phyloP scores from a whole-genome alignment of 352 stramenopile species.

The Proteromonas lacertae region DNA sequence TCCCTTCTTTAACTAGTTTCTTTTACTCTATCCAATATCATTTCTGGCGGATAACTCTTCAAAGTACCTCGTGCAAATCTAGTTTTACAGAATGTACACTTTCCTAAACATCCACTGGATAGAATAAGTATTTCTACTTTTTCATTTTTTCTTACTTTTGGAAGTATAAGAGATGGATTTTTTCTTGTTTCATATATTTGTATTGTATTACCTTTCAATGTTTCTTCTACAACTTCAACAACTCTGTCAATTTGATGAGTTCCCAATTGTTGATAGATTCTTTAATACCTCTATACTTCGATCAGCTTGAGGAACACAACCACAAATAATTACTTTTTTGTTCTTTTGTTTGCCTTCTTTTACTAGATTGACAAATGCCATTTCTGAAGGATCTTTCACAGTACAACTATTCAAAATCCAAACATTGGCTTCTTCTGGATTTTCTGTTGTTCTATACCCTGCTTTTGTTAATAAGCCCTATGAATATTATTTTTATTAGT shows the following conservation, averaged over 20 bases:
- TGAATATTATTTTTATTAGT: background rate
- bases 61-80: constrained; percentile 46
- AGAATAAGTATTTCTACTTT: constrained; percentile 59
- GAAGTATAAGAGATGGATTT: constrained; percentile 37
- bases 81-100: constrained; percentile 68
- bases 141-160: constrained; percentile 55
- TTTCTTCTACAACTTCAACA: constrained; percentile 51
- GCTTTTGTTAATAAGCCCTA: constrained; percentile 40
- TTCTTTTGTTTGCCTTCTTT: constrained; percentile 25
- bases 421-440: constrained; percentile 28
- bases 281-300: constrained; percentile 27
- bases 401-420: constrained; percentile 65
- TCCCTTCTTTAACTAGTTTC: constrained; percentile 14
- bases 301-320: constrained; percentile 51
- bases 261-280: constrained; percentile 37
- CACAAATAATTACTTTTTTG: constrained; percentile 46
- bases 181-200: constrained; percentile 31
- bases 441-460: constrained; percentile 38
- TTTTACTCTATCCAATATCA: constrained; percentile 30
- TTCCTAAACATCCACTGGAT: constrained; percentile 46
- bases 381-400: constrained; percentile 56
- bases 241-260: constrained; percentile 55
- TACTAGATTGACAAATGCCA: constrained; percentile 44
- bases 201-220: constrained; percentile 44
- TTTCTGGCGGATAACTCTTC: constrained; percentile 31